Conservation (phyloP, 805 yeast species). For the Kuraishia hungarica region DNA sequence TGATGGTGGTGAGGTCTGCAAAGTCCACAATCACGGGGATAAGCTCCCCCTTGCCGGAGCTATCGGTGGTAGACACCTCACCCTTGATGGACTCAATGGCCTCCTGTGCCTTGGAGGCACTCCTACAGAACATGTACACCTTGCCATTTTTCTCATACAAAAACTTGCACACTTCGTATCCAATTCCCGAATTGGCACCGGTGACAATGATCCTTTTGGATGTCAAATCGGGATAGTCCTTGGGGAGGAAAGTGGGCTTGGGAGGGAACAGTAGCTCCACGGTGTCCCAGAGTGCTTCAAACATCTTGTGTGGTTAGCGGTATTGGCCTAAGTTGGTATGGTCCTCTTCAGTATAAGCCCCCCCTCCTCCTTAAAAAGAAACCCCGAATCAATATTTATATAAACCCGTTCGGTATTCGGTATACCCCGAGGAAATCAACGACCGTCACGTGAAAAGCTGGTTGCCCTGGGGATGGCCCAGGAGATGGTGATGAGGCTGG, state of each 20-base stretch:
- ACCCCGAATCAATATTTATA: too few relatives aligned
- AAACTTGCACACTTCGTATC: conserved; percentile 22
- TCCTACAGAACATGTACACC: conserved; percentile 29
- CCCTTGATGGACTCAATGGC: conserved; percentile 19
- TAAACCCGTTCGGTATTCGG: too few relatives aligned
- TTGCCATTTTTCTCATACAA: conserved; percentile 24
- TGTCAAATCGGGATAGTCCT: conserved; percentile 23
- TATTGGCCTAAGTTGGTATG: too few relatives aligned
- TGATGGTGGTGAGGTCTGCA: conserved; percentile 32
- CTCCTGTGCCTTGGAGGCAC: conserved; percentile 18
- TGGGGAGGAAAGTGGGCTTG: conserved; percentile 17
- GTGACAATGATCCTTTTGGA: conserved; percentile 24
- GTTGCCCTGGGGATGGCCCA: too few relatives aligned
- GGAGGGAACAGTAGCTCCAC: conserved; percentile 3
- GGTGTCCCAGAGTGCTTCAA: background rate
- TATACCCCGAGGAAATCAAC: too few relatives aligned
- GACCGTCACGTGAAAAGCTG: too few relatives aligned
- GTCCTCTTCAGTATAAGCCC: too few relatives aligned
- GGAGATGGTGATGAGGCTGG: too few relatives aligned
- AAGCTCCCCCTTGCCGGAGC: conserved; percentile 7
- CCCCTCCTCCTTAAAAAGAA: too few relatives aligned
- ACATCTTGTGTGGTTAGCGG: background rate
- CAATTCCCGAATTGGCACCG: conserved; percentile 26
- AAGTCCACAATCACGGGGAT: conserved; percentile 23
- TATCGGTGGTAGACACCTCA: conserved; percentile 10